Evolutionary conservation across 768 basidiomycete genomes (phyloP).

Genomic region (Lyophyllum atratum): DNA sequence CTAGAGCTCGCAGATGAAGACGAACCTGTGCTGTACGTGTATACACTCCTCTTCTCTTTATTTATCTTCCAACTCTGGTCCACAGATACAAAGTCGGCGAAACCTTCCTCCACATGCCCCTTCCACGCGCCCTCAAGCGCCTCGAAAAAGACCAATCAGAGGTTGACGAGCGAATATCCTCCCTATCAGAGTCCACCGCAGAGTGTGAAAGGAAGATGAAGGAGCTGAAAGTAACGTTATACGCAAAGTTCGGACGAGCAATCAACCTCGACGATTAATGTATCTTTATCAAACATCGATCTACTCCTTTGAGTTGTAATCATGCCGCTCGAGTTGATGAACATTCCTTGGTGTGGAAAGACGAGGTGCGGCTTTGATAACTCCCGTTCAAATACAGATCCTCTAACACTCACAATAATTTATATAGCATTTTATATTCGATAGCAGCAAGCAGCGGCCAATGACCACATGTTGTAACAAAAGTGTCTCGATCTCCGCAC

Average conservation of each 20-base stretch:
- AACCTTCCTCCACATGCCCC: constrained; percentile 80
- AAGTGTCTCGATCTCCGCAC: too few species aligned
- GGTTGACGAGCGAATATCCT: constrained; percentile 56
- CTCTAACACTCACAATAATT: too few species aligned
- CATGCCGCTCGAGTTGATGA: too few species aligned
- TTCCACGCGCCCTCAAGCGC: constrained; percentile 65
- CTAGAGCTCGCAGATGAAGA: constrained; percentile 90
- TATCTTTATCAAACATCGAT: not conserved
- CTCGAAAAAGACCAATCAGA: constrained; percentile 69
- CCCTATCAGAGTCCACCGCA: constrained; percentile 51
- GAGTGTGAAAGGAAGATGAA: constrained; percentile 79
- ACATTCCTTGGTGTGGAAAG: too few species aligned
- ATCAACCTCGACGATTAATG: constrained; percentile 89
- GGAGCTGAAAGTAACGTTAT: constrained; percentile 73
- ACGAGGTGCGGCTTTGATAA: too few species aligned
- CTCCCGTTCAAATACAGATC: too few species aligned
- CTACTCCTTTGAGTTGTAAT: not conserved
- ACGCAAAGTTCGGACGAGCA: constrained; percentile 90
- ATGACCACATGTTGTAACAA: too few species aligned
- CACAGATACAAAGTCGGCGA: constrained; percentile 90
- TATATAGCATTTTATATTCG: too few species aligned
- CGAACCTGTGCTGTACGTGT: constrained; percentile 64
- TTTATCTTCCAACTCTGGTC: not conserved
- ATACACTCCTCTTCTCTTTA: not conserved
- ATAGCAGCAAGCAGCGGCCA: too few species aligned